Percentiles rank a stretch among this genome's conserved stretches.
Evolutionary conservation across 306 rosid species (phyloP).

Genomic region (Medicago lupulina): DNA sequence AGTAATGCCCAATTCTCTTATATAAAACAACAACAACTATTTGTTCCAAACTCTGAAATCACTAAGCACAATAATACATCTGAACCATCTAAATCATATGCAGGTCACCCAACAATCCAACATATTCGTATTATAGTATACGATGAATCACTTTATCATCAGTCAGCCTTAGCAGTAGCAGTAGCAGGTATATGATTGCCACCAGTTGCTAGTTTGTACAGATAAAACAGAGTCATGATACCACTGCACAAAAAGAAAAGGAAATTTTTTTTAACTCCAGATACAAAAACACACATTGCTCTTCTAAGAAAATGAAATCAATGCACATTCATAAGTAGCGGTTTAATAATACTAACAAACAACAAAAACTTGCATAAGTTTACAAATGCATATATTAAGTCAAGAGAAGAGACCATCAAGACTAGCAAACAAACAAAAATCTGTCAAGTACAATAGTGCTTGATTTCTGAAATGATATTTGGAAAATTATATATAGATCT

Average conservation of each 20-base stretch:
- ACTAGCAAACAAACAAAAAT: neutral
- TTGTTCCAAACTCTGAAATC: slow-evolving; percentile 30
- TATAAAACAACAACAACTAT: slow-evolving; percentile 26
- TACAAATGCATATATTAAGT: slow-evolving; percentile 3
- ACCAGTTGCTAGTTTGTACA: slow-evolving; percentile 80
- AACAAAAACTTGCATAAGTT: slow-evolving; percentile 3
- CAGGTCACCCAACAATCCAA: slow-evolving; percentile 3
- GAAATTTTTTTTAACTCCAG: slow-evolving; percentile 34
- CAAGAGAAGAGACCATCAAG: neutral
- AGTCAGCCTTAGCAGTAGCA: slow-evolving; percentile 66
- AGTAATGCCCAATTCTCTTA: slow-evolving; percentile 11
- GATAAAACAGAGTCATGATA: slow-evolving; percentile 76
- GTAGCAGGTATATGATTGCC: slow-evolving; percentile 84
- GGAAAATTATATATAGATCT: slow-evolving; percentile 14
- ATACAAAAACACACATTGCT: neutral
- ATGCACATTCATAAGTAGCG: neutral
- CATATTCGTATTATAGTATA: slow-evolving; percentile 5
- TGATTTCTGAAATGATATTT: neutral
- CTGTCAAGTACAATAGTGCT: neutral
- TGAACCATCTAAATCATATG: slow-evolving; percentile 17
- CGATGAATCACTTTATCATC: slow-evolving; percentile 36
- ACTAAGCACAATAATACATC: slow-evolving; percentile 14
- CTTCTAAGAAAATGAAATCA: neutral
- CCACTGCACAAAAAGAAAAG: slow-evolving; percentile 58
- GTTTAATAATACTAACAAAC: slow-evolving; percentile 10